Conservation (phyloP, 345 rosid genomes). For the Erucastrum elatum region DNA sequence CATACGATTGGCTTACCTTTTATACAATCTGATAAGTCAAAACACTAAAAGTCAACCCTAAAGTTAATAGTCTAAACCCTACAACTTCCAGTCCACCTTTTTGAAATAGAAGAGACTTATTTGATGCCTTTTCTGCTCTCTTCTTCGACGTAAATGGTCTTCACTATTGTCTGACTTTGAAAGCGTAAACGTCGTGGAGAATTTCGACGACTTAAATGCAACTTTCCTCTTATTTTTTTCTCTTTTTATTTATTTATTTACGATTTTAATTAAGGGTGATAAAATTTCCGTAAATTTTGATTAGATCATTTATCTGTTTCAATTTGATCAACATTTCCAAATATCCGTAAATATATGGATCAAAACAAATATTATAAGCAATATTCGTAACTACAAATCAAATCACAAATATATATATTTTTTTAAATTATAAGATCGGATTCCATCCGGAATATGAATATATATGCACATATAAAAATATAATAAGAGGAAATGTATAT, state of each 20-base stretch:
- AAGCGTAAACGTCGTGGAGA: conserved; percentile 16
- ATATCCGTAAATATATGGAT: too few species aligned
- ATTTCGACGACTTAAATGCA: conserved; percentile 14
- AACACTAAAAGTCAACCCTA: conserved; percentile 21
- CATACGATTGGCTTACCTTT: conserved; percentile 4
- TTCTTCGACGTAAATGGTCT: conserved; percentile 6
- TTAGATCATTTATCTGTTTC: too few species aligned
- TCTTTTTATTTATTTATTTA: background rate
- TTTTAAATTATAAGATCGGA: too few species aligned
- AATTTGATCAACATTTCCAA: too few species aligned
- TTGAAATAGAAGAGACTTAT: conserved; percentile 18
- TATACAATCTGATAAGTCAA: conserved; percentile 20
- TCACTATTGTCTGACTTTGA: background rate
- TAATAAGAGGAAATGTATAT: too few species aligned
- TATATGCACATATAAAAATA: too few species aligned
- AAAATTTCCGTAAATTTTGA: too few species aligned
- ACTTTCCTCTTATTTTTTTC: background rate
- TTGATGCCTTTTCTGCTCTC: conserved; percentile 28
- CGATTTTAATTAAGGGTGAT: too few species aligned
- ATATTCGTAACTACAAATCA: too few species aligned
- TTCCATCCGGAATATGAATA: too few species aligned
- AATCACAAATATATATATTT: too few species aligned
- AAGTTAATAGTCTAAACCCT: conserved; percentile 11
- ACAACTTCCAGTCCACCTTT: background rate
- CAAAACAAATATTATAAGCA: too few species aligned